Conservation (phyloP, 805 yeast species). For the Candida succiphila region DNA sequence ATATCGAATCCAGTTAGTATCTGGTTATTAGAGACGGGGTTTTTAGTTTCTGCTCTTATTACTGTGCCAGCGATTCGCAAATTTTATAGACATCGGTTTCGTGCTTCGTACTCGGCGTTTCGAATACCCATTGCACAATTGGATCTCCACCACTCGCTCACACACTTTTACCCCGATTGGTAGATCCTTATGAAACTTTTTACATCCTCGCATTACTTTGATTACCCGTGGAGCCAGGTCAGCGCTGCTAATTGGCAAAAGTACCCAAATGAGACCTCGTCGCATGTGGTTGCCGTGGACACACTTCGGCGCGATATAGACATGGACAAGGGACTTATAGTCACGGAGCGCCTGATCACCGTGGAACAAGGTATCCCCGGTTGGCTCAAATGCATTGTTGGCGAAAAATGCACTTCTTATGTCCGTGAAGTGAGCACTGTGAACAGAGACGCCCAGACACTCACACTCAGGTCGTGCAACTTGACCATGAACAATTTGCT, state of each 20-base stretch:
- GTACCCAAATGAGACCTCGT: constrained; percentile 88
- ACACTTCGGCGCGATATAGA: constrained; percentile 66
- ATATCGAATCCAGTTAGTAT: too few species aligned
- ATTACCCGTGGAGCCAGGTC: constrained; percentile 89
- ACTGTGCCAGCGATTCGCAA: too few species aligned
- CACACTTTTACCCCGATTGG: too few species aligned
- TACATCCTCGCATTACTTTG: constrained; percentile 55
- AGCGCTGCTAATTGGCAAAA: constrained; percentile 96
- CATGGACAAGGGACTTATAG: constrained; percentile 39
- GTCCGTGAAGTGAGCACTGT: constrained; percentile 87
- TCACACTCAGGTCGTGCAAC: constrained; percentile 79
- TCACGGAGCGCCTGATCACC: constrained; percentile 82
- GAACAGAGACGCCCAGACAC: constrained; percentile 50
- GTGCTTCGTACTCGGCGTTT: too few species aligned
- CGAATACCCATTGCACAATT: too few species aligned
- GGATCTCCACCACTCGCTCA: too few species aligned
- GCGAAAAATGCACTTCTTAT: constrained; percentile 62
- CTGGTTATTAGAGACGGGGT: too few species aligned
- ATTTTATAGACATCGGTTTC: too few species aligned
- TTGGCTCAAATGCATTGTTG: constrained; percentile 69
- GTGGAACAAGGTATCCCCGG: constrained; percentile 79
- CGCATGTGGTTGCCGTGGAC: constrained; percentile 93
- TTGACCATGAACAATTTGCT: constrained; percentile 70
- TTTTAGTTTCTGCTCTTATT: too few species aligned
- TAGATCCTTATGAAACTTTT: constrained; percentile 94